phyloP scores from a whole-genome alignment of 75 land plant genomes.

The Azolla pinnata region DNA sequence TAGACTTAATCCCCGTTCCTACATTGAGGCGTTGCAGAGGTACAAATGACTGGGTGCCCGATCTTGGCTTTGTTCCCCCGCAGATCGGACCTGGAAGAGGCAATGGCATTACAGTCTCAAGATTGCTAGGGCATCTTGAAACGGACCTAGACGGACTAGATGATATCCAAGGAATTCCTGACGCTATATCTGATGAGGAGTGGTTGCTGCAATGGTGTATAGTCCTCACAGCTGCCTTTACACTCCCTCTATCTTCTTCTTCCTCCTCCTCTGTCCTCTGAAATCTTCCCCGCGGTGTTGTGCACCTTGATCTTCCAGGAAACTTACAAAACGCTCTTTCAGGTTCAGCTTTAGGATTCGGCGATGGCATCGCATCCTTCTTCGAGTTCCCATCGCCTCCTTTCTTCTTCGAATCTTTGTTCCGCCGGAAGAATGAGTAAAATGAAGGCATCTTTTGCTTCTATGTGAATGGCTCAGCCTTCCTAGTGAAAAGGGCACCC shows the following conservation, averaged over 20 bases:
- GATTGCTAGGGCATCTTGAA: not conserved
- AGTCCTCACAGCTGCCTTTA: not conserved
- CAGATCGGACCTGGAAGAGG: not conserved
- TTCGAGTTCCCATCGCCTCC: not conserved
- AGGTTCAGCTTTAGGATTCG: not conserved
- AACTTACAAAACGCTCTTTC: not conserved
- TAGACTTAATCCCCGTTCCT: too few relatives aligned
- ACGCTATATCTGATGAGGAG: too few relatives aligned
- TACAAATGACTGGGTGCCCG: too few relatives aligned
- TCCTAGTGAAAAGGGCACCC: too few relatives aligned
- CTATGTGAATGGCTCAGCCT: too few relatives aligned
- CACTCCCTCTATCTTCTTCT: not conserved
- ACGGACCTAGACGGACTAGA: not conserved
- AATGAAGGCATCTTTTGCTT: constrained; percentile 1
- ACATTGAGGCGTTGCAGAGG: too few relatives aligned
- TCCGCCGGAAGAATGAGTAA: not conserved
- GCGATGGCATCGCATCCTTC: too few relatives aligned
- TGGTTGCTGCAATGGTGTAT: too few relatives aligned
- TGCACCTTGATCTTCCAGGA: not conserved
- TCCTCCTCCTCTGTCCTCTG: not conserved
- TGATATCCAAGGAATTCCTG: too few relatives aligned
- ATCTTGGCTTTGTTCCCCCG: not conserved
- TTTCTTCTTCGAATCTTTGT: not conserved
- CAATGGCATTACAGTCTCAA: not conserved
- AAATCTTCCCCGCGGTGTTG: not conserved